Evolutionary conservation across 2,329 filamentous ascomycete genomes (phyloP).

Genomic region (Cladosporium velox): DNA sequence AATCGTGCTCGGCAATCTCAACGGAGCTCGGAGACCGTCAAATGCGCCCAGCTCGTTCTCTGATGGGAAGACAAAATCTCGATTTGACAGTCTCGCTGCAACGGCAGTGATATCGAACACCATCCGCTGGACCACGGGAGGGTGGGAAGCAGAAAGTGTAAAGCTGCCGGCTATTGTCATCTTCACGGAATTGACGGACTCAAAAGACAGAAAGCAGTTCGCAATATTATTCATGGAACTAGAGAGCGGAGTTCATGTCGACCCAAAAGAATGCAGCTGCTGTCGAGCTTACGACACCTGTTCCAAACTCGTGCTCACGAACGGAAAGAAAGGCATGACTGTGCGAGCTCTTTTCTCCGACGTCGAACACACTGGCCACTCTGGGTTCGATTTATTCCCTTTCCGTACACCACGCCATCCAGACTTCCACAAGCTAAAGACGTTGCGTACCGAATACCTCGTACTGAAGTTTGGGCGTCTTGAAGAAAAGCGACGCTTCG

Average conservation of each 20-base stretch:
- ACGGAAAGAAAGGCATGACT: constrained; percentile 16
- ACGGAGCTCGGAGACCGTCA: background rate
- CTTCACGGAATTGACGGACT: background rate
- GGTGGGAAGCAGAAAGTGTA: background rate
- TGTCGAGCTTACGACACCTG: constrained; percentile 22
- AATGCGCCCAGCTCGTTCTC: background rate
- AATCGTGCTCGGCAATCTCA: background rate
- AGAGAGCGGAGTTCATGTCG: constrained; percentile 21
- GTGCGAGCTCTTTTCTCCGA: constrained; percentile 23
- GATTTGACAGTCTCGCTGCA: background rate
- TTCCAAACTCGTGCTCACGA: constrained; percentile 25
- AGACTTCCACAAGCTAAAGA: constrained; percentile 5
- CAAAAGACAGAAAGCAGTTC: background rate
- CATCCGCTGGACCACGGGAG: background rate
- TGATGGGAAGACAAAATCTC: background rate
- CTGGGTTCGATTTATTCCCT: constrained; percentile 28
- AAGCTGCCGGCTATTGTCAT: background rate
- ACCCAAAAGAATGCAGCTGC: constrained; percentile 24
- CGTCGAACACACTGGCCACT: constrained; percentile 20
- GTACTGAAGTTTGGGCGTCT: constrained; percentile 26
- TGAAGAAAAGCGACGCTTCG: constrained; percentile 24
- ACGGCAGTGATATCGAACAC: background rate
- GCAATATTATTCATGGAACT: background rate
- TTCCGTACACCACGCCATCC: constrained; percentile 23
- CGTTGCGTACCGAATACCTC: constrained; percentile 25